Evolutionary conservation across 768 basidiomycete species (phyloP), one percentile per base, ranked within the genome.

Genomic region (Sutorius australiensis): DNA sequence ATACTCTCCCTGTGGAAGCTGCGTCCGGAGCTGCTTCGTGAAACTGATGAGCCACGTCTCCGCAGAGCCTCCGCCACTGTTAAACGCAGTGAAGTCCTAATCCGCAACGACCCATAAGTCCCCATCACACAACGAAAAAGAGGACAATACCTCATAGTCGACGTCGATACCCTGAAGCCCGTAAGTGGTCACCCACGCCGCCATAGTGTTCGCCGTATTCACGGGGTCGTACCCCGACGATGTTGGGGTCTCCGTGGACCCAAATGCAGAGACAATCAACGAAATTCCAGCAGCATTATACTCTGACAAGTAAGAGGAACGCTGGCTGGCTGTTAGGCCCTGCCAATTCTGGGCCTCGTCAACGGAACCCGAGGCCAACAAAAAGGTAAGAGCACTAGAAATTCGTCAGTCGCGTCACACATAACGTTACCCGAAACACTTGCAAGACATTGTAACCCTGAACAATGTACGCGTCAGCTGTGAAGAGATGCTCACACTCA

Each of bases 391-490:
- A 6, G 28, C 30, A 13, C 30, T 44, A 28, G 3, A 27, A 32
- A 46, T n/a, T 6, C 16, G 48, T 51, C 19, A 56, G 38, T 17
- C 2, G 5, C 11, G 6, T 30, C 14, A 39, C 12, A 36, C 27
- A 27, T 24, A 24, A 14, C 5, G 33, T 9, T 1, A 49, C 17
- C 9, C 0, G 6, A 28, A 31, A n/a, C n/a, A 59, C 62, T 51
- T 44, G 64, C 72, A 68, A 73, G 21, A 65, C 70, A 28, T 65
- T 73, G 52, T 49, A 73, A 17, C 72, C 71, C 68, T 71, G 5
- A 38, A 12, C 9, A 17, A 14, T 24, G 7, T 7, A 8, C 3
- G 36, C 6, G 37, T 57, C 28, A 47, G 24, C 21, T 16, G 28
- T n/a, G 0, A 6, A 14, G 8, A 8, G 6, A 28, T 39, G 7